A percentile compares a stretch with the other conserved stretches of the same genome.
Conservation (phyloP, 805 yeast genomes). For the Yarrowia deformans region DNA sequence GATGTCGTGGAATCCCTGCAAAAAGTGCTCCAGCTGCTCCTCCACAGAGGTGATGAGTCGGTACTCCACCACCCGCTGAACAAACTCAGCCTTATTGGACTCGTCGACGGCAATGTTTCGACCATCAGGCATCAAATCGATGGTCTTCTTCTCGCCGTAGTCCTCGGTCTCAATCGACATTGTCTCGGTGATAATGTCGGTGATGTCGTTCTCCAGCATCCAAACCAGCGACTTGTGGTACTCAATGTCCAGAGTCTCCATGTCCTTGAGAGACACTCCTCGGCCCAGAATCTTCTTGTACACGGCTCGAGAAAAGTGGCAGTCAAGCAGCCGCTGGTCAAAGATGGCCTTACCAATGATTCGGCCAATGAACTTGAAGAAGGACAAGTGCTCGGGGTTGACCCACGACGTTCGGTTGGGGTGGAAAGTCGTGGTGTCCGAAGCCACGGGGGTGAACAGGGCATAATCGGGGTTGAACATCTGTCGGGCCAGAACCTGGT, state of each 20-base stretch:
- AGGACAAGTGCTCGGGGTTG: constrained; percentile 90
- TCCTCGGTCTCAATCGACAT: constrained; percentile 93
- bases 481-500: constrained; percentile 88
- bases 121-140: constrained; percentile 86
- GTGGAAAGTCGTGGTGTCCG: constrained; percentile 93
- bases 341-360: constrained; percentile 92
- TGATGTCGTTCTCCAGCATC: constrained; percentile 97
- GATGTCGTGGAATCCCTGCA: constrained; percentile 80
- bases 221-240: constrained; percentile 91
- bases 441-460: constrained; percentile 85
- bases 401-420: constrained; percentile 92
- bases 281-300: constrained; percentile 85
- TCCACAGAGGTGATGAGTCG: constrained; percentile 80
- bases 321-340: constrained; percentile 85
- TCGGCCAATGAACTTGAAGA: constrained; percentile 93
- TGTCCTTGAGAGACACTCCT: constrained; percentile 84
- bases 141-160: constrained; percentile 84
- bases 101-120: constrained; percentile 86
- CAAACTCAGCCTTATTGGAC: constrained; percentile 88
- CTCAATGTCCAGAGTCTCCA: constrained; percentile 92
- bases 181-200: constrained; percentile 93
- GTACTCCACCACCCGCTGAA: constrained; percentile 83
- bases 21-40: constrained; percentile 85
- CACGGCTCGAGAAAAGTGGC: constrained; percentile 94
- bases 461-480: constrained; percentile 97